Evolutionary conservation across 1,284 basidiomycete species (phyloP).

Genomic region (Neonothopanus nambi): DNA sequence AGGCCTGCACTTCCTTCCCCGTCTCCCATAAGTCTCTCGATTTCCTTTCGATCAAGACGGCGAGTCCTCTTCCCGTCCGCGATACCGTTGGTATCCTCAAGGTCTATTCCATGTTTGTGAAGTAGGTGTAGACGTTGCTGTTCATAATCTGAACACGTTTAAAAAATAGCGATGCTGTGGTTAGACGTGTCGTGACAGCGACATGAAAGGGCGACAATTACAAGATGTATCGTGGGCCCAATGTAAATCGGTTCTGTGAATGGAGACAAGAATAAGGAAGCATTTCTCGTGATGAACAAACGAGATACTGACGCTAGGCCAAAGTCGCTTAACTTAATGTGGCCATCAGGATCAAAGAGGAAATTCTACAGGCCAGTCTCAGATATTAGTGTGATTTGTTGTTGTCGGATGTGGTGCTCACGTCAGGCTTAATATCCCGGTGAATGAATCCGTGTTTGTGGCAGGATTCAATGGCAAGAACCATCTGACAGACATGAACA

Average conservation of each 20-base stretch:
- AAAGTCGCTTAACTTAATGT: constrained; percentile 95
- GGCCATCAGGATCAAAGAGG: constrained; percentile 89
- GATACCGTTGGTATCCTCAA: constrained; percentile 75
- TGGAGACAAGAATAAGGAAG: constrained; percentile 10
- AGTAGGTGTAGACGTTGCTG: constrained; percentile 88
- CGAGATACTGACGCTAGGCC: constrained; percentile 78
- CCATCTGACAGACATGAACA: constrained; percentile 64
- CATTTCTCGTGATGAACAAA: constrained; percentile 27
- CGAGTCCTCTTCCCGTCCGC: constrained; percentile 68
- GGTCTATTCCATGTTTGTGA: constrained; percentile 92
- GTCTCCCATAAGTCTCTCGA: constrained; percentile 79
- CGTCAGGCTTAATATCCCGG: constrained; percentile 94
- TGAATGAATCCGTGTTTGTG: constrained; percentile 96
- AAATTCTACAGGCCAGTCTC: constrained; percentile 72
- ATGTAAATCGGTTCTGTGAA: constrained; percentile 74
- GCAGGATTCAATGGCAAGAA: constrained; percentile 92
- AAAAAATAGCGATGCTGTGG: constrained; percentile 3
- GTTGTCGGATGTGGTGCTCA: constrained; percentile 38
- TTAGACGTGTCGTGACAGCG: constrained; percentile 10
- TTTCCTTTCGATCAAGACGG: constrained; percentile 74
- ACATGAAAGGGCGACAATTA: constrained; percentile 34
- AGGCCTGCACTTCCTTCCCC: constrained; percentile 76
- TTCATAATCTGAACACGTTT: constrained; percentile 82
- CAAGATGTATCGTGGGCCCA: constrained; percentile 93
- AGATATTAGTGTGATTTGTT: neutral